These are phyloP conservation scores for Aurinia saxatilis DNA, from an alignment of 345 rosid genomes.

Conservation along the genomic window DNA sequence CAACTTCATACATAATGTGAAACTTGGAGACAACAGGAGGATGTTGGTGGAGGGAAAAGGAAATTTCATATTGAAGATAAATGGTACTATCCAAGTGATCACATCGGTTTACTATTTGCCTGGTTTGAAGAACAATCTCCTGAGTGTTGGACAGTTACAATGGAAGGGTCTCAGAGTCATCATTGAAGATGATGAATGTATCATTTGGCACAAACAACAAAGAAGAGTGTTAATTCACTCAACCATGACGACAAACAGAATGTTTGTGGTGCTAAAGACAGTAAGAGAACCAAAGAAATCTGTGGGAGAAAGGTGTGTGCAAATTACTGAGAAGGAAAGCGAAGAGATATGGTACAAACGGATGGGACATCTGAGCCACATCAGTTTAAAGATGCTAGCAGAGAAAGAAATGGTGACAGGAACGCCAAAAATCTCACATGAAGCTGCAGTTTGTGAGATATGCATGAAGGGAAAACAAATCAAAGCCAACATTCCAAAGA, in stretches of 20 bases:
- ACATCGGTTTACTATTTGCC: neutral
- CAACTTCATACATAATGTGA: neutral
- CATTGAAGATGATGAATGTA: neutral
- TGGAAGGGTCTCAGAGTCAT: neutral
- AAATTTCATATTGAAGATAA: neutral
- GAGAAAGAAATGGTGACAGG: neutral
- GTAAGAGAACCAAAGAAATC: neutral
- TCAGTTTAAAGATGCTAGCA: neutral
- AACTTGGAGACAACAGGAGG: neutral
- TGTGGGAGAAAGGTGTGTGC: neutral
- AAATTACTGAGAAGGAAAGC: neutral
- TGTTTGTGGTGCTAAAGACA: neutral
- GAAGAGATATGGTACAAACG: neutral
- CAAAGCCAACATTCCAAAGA: neutral
- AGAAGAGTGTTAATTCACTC: neutral
- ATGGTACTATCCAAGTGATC: neutral
- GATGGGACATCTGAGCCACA: neutral
- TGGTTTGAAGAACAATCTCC: neutral
- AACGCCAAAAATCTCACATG: neutral
- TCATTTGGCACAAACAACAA: neutral
- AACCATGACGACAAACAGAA: neutral
- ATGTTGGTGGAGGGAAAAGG: neutral
- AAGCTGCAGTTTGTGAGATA: neutral
- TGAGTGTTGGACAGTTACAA: neutral
- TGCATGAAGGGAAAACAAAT: no score